These are phyloP conservation scores for Mortierella claussenii DNA, from an alignment of 192 early-diverging fungal genomes.

Conservation along the genomic window DNA sequence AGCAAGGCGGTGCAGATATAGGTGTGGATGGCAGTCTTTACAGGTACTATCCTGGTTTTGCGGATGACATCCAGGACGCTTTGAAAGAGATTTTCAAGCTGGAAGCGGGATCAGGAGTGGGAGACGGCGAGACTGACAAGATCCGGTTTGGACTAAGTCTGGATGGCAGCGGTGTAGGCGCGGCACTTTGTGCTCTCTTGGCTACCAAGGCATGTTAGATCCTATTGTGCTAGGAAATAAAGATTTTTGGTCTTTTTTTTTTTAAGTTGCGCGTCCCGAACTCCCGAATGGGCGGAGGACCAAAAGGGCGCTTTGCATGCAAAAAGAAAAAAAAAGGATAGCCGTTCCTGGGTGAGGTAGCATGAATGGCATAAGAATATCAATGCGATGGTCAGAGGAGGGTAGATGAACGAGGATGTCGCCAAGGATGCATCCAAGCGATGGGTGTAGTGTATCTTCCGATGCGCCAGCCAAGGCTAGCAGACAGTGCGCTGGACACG, in stretches of 20 bases:
- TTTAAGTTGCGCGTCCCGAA: not conserved
- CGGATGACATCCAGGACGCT: too few relatives aligned
- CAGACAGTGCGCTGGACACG: too few relatives aligned
- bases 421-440: too few relatives aligned
- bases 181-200: slow-evolving; percentile 54
- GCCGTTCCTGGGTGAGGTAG: too few relatives aligned
- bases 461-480: too few relatives aligned
- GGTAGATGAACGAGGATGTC: too few relatives aligned
- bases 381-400: too few relatives aligned
- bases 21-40: slow-evolving; percentile 76
- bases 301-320: slow-evolving; percentile 14
- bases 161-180: slow-evolving; percentile 77
- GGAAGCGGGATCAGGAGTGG: slow-evolving; percentile 59
- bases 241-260: not conserved
- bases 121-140: too few relatives aligned
- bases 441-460: too few relatives aligned
- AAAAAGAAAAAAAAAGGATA: too few relatives aligned
- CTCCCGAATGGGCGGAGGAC: not conserved
- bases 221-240: not conserved
- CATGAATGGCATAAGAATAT: too few relatives aligned
- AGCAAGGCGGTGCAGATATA: not conserved
- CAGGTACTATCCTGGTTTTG: slow-evolving; percentile 73
- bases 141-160: too few relatives aligned
- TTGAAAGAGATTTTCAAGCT: slow-evolving; percentile 75
- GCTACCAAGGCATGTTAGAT: not conserved